Base-by-base conservation (phyloP, 805 yeast genomes). In the Scheffersomyces lignosus region DNA sequence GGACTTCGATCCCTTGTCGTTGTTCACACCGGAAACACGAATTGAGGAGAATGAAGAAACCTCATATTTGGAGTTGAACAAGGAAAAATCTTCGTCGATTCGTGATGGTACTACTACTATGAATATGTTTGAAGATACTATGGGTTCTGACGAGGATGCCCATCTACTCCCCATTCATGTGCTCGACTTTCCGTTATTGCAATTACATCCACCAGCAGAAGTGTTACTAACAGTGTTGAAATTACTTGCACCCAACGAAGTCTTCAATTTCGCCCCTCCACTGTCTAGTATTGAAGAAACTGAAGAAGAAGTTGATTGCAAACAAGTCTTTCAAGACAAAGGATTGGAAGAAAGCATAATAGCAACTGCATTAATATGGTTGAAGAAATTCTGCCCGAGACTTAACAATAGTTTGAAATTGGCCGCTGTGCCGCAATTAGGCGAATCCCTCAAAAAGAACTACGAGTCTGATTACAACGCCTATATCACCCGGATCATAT, bases 161-260 rank as follows among this genome's bases (percentile, higher is more conserved):
- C 41, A 56, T 41, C 27, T 49, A 41, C 54, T 54, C 1, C 71
- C 73, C 0, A 45, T 81, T 1, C 82, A 80, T 39, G 50, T 73
- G 0, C 62, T 81, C 4, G 91, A 85, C 49, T 58, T 84, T 2
- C 91, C 93, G 0, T 48, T 57, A 3, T 44, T 76, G n/a, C 58
- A 61, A 4, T 49, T 47, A 8, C 52, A 58, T 14, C 82, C 87
- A 0, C 77, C 86, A 1, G 54, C 54, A 5, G 51, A 43, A 1
- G 78, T 75, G 0, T 48, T 83, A 1, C 13, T 61, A 2, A 56
- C 72, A 2, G 48, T 81, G 1, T 55, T 85, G 3, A 56, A 63
- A 29, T 59, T 83, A 2, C 55, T 84, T 26, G 55, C 73, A 4
- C 79, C 78, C 0, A 70, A 68, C 15, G 67, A 65, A 15, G 71